phyloP scores from a whole-genome alignment of 208 protist species.

The Leishmania lainsoni region DNA sequence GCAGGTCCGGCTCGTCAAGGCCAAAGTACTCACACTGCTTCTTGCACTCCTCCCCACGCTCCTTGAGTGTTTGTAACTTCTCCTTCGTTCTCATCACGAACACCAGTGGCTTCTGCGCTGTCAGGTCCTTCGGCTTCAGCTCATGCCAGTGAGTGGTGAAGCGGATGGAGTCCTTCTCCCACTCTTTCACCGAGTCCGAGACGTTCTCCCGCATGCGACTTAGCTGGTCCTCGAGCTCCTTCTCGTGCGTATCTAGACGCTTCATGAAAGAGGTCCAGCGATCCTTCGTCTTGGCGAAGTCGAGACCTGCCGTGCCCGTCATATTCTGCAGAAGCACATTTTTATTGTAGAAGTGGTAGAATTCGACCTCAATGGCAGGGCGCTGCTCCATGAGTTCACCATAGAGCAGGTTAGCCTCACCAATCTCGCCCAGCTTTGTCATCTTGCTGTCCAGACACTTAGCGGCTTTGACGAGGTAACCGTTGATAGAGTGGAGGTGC shows the following conservation, averaged over 20 bases:
- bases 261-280: slow-evolving; percentile 83
- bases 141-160: slow-evolving; percentile 94
- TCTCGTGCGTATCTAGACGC: slow-evolving; percentile 92
- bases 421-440: slow-evolving; percentile 95
- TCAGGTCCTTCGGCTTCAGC: slow-evolving; percentile 93
- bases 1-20: slow-evolving; percentile 85
- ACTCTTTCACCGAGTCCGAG: slow-evolving; percentile 69
- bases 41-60: slow-evolving; percentile 66
- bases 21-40: slow-evolving; percentile 94
- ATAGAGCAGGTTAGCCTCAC: slow-evolving; percentile 84
- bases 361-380: slow-evolving; percentile 81
- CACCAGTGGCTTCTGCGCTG: slow-evolving; percentile 66
- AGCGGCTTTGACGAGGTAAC: slow-evolving; percentile 77
- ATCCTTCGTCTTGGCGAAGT: slow-evolving; percentile 75
- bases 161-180: slow-evolving; percentile 85
- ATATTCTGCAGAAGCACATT: slow-evolving; percentile 92
- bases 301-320: slow-evolving; percentile 68
- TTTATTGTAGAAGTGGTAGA: slow-evolving; percentile 93
- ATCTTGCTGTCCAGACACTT: slow-evolving; percentile 80
- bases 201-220: slow-evolving; percentile 70
- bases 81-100: slow-evolving; percentile 83
- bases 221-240: slow-evolving; percentile 92
- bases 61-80: slow-evolving; percentile 81
- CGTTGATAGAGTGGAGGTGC: slow-evolving; percentile 85
- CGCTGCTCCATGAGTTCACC: slow-evolving; percentile 85